Percentiles rank a stretch among this genome's conserved stretches.
Conservation (phyloP, 2,329 filamentous ascomycete genomes). For the Cryphonectria naterciae region DNA sequence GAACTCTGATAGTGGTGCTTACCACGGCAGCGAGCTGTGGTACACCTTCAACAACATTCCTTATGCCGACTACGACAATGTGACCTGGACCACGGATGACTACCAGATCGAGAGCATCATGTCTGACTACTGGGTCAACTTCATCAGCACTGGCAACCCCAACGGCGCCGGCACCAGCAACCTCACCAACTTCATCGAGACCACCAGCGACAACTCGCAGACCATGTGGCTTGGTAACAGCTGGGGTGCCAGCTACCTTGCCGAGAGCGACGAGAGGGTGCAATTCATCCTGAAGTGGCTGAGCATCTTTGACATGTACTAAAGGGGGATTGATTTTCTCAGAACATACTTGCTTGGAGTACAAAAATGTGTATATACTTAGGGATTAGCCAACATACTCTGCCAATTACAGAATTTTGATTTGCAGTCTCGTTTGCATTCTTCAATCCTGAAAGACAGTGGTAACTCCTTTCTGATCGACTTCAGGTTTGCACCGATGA, state of each 20-base stretch:
- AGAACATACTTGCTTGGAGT: neutral
- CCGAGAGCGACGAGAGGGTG: neutral
- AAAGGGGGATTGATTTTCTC: neutral
- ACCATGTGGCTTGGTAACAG: too few species aligned
- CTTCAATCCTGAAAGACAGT: too few species aligned
- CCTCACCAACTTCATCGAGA: conserved; percentile 9
- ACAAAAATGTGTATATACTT: neutral
- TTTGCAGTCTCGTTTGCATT: too few species aligned
- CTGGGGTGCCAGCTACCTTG: conserved; percentile 8
- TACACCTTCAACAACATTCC: too few species aligned
- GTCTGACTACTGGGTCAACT: conserved; percentile 18
- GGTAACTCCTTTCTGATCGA: too few species aligned
- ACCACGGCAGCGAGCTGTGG: conserved; percentile 32
- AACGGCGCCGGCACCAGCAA: conserved; percentile 11
- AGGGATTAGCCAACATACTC: neutral
- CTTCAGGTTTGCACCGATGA: too few species aligned
- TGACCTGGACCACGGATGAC: conserved; percentile 35
- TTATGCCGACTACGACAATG: conserved; percentile 11
- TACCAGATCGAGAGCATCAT: conserved; percentile 30
- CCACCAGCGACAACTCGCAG: too few species aligned
- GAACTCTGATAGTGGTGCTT: conserved; percentile 33
- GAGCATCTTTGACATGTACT: neutral
- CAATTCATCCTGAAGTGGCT: neutral
- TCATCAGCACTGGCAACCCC: conserved; percentile 17
- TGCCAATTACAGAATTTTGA: neutral